phyloP scores from a whole-genome alignment of 1,139 yeast genomes.

The Saccharomyces hybrid region DNA sequence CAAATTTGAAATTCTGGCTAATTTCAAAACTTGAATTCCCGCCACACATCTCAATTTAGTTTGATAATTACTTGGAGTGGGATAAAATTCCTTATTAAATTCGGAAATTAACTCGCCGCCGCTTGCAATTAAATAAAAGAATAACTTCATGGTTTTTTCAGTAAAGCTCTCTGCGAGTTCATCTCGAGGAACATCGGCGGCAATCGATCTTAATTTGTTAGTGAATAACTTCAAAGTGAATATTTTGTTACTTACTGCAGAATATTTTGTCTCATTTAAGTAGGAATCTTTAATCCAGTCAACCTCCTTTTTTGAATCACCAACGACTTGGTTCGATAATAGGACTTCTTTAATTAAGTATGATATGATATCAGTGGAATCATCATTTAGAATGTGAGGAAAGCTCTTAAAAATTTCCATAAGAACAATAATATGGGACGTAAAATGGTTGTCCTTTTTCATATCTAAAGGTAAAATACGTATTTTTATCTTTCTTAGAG shows the following conservation, averaged over 20 bases:
- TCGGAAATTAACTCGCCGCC: slow-evolving; percentile 73
- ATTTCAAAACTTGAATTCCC: slow-evolving; percentile 56
- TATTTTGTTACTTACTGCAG: slow-evolving; percentile 41
- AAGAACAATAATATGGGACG: slow-evolving; percentile 53
- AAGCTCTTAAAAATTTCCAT: slow-evolving; percentile 53
- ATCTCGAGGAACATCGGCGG: slow-evolving; percentile 23
- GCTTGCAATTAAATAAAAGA: slow-evolving; percentile 60
- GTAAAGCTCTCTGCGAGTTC: slow-evolving; percentile 37
- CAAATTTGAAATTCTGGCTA: slow-evolving; percentile 51
- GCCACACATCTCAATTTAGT: slow-evolving; percentile 61
- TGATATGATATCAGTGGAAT: slow-evolving; percentile 52
- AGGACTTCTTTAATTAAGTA: slow-evolving; percentile 56
- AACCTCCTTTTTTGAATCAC: slow-evolving; percentile 18
- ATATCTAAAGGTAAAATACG: slow-evolving; percentile 47
- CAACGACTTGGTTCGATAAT: slow-evolving; percentile 39
- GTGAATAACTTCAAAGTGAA: slow-evolving; percentile 54
- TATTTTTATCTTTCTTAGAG: slow-evolving; percentile 37
- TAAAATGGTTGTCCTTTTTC: slow-evolving; percentile 34
- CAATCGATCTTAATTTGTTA: slow-evolving; percentile 51
- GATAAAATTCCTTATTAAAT: slow-evolving; percentile 36
- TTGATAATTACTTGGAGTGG: slow-evolving; percentile 61
- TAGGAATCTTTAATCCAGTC: slow-evolving; percentile 47
- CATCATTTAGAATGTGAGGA: slow-evolving; percentile 46
- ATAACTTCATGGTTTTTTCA: slow-evolving; percentile 59
- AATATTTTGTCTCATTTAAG: slow-evolving; percentile 33